Base-by-base conservation (phyloP, 768 basidiomycete genomes). In the Filobasidium floriforme region DNA sequence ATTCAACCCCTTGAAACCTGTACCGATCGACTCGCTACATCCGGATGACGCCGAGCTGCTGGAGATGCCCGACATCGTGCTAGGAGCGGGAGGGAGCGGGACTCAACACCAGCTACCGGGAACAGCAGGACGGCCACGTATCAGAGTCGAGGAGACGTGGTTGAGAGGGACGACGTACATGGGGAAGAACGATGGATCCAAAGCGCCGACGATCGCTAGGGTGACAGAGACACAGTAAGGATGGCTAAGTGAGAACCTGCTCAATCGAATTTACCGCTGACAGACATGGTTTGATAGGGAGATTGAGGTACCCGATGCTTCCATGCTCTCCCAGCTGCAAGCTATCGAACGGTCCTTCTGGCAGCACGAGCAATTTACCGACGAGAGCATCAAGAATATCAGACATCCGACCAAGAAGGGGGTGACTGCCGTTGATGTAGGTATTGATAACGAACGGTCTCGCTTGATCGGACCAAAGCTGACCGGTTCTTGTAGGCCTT, bases 321-420 rank as follows among this genome's bases (percentile, higher is more conserved):
- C 77, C 11, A 75, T 75, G 66, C 68, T 69, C 14, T 74, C 77
- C 10, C 77, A 78, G 59, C 66, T 76, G 11, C 72, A 73, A 60
- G 73, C 70, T 0, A 76, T 78, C 22, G 74, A 78, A 59, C 65
- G 69, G 51, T 71, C 73, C 0, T 78, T 78, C 65, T 61, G 55
- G 24, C 72, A 75, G 55, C 29, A 72, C 14, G 63, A 68, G 51
- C 65, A 66, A 32, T 44, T 59, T 29, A 43, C 66, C 6, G 63
- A 68, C 3, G 68, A 65, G n/a, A 64, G 65, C 7, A 60, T 70
- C 3, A 66, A 65, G 26, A 64, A 66, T 6, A 54, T 75, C 9
- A 61, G 55, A 51, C 73, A 73, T 67, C 69, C 63, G 12, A 69
- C 71, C 59, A 74, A 73, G 62, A 62, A 60, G 52, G 55, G 66